Evolutionary conservation across 192 early-diverging fungal species (phyloP), one percentile per base, ranked within the genome.

Genomic region (Radiomyces spectabilis): DNA sequence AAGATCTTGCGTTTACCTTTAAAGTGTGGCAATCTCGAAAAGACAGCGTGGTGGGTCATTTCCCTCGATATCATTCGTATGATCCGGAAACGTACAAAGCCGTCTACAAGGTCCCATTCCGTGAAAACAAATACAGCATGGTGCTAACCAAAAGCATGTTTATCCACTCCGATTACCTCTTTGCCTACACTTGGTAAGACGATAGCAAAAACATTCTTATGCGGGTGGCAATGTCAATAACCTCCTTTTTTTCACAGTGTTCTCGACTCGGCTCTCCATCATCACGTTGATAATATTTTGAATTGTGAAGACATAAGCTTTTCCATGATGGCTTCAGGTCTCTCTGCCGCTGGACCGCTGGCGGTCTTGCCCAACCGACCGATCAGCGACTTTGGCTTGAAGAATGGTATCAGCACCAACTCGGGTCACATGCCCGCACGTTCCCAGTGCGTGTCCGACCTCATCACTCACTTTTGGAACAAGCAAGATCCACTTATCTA

Each of bases 221-320:
- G n/a, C n/a, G n/a, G n/a, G n/a, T 52, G 35, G 19, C 15, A 21
- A 52, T 39, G 27, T 26, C 9, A 15, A 1, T n/a, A n/a, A n/a
- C n/a, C 18, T 22, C 29, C 21, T 34, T 35, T 12, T 19, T 50
- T 34, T 12, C 22, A 5, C 5, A 53, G 51, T 22, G 42, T 67
- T 19, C 38, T 67, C 29, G 40, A 47, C 4, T 52, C 50, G 9
- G 42, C 21, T 3, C 10, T 67, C 35, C 65, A 67, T 35, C 41
- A 34, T 16, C 41, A 48, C 30, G 49, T 67, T 19, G 65, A 67
- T 52, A 24, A 25, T 10, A 32, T 43, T 26, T 21, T 55, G 5
- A 67, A 67, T 40, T 67, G 65, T 50, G 65, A 67, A 33, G 65
- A 67, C 35, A 54, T 67, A 21, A 61, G 46, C 9, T 52, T 61